A percentile compares a stretch with the other conserved stretches of the same genome.
These are phyloP conservation scores for Abelmoschus esculentus DNA, from an alignment of 345 rosid genomes.

Conservation along the genomic window DNA sequence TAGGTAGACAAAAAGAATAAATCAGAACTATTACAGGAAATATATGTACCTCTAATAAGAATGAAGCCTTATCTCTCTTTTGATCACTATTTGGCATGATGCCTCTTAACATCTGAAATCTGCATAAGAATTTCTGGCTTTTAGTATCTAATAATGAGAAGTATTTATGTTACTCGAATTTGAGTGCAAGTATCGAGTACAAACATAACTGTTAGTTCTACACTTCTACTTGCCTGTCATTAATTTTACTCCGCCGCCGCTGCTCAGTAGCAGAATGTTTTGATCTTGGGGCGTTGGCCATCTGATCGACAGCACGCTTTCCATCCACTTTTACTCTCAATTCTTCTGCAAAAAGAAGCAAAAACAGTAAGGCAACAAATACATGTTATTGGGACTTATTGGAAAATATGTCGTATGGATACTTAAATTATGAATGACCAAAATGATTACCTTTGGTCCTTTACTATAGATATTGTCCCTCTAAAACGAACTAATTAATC, in stretches of 20 bases:
- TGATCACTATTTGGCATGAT: conserved; percentile 89
- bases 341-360: conserved; percentile 33
- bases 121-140: conserved; percentile 21
- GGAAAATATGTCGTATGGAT: too few species aligned
- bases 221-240: conserved; percentile 52
- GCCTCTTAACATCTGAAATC: conserved; percentile 86
- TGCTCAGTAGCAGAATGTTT: conserved; percentile 99
- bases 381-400: too few species aligned
- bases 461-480: too few species aligned
- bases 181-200: too few species aligned
- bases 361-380: too few species aligned
- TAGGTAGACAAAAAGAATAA: neutral
- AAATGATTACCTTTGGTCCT: too few species aligned
- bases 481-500: too few species aligned
- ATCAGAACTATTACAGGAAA: neutral
- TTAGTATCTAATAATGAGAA: neutral
- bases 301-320: conserved; percentile 61
- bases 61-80: conserved; percentile 48
- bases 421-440: too few species aligned
- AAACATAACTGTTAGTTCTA: too few species aligned
- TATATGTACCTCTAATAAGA: conserved; percentile 69
- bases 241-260: conserved; percentile 94
- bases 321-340: conserved; percentile 58
- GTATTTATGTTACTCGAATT: neutral
- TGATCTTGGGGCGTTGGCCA: conserved; percentile 78